Evolutionary conservation across 1,284 basidiomycete genomes (phyloP).

Genomic region (Prillingera fragicola): DNA sequence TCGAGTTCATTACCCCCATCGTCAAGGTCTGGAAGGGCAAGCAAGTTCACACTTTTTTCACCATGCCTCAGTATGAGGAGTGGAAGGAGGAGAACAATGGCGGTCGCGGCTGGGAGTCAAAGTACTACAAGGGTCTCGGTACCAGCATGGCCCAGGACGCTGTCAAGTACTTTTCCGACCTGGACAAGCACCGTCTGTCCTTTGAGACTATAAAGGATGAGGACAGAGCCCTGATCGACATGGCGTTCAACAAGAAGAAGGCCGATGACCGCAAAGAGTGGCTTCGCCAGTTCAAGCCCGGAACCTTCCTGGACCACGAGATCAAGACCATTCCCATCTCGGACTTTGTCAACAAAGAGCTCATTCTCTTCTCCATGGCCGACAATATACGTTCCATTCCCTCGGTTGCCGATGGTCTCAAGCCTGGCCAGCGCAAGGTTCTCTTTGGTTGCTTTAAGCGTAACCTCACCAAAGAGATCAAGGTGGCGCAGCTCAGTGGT

Average conservation of each 20-base stretch:
- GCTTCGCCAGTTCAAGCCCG: constrained; percentile 92
- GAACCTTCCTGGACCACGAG: constrained; percentile 89
- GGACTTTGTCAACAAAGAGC: constrained; percentile 97
- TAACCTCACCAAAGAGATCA: constrained; percentile 87
- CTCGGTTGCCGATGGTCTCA: constrained; percentile 87
- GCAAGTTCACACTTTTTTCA: constrained; percentile 85
- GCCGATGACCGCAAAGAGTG: constrained; percentile 98
- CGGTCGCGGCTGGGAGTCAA: constrained; percentile 79
- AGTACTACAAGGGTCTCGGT: constrained; percentile 99
- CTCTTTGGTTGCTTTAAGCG: constrained; percentile 93
- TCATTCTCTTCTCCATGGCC: constrained; percentile 99
- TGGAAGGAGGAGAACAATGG: constrained; percentile 81
- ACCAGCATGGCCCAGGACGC: constrained; percentile 85
- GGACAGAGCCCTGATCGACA: constrained; percentile 85
- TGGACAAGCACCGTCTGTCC: constrained; percentile 89
- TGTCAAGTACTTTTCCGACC: constrained; percentile 86
- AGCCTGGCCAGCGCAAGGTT: constrained; percentile 98
- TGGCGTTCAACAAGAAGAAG: constrained; percentile 99
- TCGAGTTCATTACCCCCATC: constrained; percentile 98
- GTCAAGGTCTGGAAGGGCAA: constrained; percentile 84
- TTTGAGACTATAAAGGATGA: constrained; percentile 77
- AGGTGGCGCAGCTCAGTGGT: constrained; percentile 93
- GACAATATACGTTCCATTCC: constrained; percentile 96
- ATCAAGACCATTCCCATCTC: constrained; percentile 77
- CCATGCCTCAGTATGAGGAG: constrained; percentile 91